Evolutionary conservation across 805 yeast genomes (phyloP).

Genomic region (Nakazawaea siamensis): DNA sequence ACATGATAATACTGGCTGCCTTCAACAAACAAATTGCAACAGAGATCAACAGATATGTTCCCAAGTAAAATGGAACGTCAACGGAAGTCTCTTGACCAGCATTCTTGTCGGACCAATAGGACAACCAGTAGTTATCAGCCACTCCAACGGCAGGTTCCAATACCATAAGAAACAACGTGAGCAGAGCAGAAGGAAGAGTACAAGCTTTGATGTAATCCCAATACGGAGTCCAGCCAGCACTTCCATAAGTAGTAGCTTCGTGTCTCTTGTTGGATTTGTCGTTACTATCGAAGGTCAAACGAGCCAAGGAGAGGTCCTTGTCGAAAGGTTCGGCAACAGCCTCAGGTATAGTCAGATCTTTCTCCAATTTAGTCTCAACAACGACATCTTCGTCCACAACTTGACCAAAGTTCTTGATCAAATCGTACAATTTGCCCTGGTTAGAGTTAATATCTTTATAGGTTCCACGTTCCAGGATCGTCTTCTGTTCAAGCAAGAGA

Average conservation of each 20-base stretch:
- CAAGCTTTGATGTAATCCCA: conserved; percentile 53
- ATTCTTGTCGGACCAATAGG: conserved; percentile 85
- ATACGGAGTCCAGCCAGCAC: conserved; percentile 78
- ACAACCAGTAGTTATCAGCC: conserved; percentile 70
- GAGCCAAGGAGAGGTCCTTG: background rate
- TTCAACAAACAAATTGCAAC: background rate
- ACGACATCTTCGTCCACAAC: conserved; percentile 36
- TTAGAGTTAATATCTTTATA: conserved; percentile 28
- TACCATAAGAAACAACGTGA: too few relatives aligned
- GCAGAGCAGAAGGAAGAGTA: too few relatives aligned
- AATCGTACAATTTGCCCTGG: conserved; percentile 19
- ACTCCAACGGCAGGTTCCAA: conserved; percentile 44
- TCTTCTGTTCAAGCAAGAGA: conserved; percentile 44
- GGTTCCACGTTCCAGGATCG: conserved; percentile 48
- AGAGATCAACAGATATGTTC: conserved; percentile 22
- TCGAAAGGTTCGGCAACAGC: background rate
- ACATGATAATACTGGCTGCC: background rate
- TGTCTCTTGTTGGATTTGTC: background rate
- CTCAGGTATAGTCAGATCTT: background rate
- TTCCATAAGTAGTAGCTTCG: conserved; percentile 42
- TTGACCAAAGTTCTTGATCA: conserved; percentile 36
- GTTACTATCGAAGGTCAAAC: background rate
- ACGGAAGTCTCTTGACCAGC: conserved; percentile 54
- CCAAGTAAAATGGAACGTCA: conserved; percentile 48
- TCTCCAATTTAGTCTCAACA: background rate